These are phyloP conservation scores for Grosmannia clavigera DNA, from an alignment of 2,329 filamentous ascomycete genomes.

Conservation along the genomic window DNA sequence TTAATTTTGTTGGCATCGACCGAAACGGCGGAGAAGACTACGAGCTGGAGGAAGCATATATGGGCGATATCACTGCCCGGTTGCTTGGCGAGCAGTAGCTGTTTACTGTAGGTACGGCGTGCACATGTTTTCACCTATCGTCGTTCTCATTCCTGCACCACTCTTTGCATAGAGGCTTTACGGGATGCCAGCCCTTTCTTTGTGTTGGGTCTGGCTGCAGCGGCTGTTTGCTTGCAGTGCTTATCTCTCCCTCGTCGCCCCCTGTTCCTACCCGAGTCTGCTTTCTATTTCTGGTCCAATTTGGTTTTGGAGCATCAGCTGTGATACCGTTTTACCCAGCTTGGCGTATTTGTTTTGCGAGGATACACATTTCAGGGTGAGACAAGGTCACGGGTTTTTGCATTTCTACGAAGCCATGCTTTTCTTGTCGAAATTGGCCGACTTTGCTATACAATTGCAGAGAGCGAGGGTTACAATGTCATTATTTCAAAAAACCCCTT, in stretches of 20 bases:
- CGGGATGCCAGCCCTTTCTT: not conserved
- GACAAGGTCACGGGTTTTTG: not conserved
- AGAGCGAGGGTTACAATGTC: not conserved
- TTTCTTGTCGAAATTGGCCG: not conserved
- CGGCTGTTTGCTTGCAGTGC: not conserved
- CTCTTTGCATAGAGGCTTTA: not conserved
- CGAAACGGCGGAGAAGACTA: conserved; percentile 67
- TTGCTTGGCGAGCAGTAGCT: conserved; percentile 62
- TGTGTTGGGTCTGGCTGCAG: not conserved
- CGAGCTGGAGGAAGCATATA: conserved; percentile 76
- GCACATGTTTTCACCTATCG: not conserved
- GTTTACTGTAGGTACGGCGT: not conserved
- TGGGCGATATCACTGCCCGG: conserved; percentile 78
- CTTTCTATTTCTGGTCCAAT: not conserved
- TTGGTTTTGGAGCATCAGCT: not conserved
- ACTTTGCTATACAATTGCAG: not conserved
- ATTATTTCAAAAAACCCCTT: too few species aligned
- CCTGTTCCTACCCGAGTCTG: not conserved
- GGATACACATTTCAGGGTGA: not conserved
- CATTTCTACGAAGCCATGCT: not conserved
- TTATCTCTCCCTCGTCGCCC: not conserved
- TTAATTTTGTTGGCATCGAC: conserved; percentile 71
- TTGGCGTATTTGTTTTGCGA: not conserved
- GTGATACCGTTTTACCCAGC: not conserved
- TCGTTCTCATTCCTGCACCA: not conserved